Evolutionary conservation across 768 basidiomycete species (phyloP), one percentile per base, ranked within the genome.

Genomic region (Rhodotorula graminis): DNA sequence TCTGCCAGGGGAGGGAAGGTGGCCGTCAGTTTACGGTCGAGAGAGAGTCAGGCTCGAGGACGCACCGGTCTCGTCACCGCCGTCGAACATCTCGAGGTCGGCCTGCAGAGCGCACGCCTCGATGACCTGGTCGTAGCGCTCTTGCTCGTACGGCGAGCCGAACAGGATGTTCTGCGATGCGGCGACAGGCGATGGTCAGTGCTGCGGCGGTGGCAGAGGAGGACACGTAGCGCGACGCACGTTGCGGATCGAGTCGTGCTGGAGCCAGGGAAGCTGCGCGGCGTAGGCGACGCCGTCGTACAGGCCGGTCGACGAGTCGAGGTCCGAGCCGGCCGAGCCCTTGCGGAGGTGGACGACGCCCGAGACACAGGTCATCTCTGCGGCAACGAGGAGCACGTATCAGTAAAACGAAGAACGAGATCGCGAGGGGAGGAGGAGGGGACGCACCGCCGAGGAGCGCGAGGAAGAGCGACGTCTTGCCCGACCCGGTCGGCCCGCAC

Each of bases 71-170:
- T 88, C 82, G 77, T 92, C 91, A 0, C 90, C 90, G 14, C 88
- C 87, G 55, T 88, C 86, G 40, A 92, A 84, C 19, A 90, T 85
- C 64, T 85, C 83, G 31, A 94, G 82, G 79, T 93, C 92, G 29
- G 84, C 85, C n/a, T 80, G 79, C 31, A 93, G 82, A 0, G 89
- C 88, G 78, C 92, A 93, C 1, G 89, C 89, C 27, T 90, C 86
- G 27, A 93, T 78, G 27, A 91, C 89, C 3, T 82, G 80, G 31
- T 87, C 81, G 79, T 93, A 93, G 15, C 91, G 84, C 15, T 80
- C 80, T 70, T 85, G 83, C 76, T 90, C 85, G 87, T 82, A 85
- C 3, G 83, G 80, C 3, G 87, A 85, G 7, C 88, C 87, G 80
- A 91, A 94, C 25, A 90, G 80, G 72, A 94, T 90, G 77, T 92